Evolutionary conservation across 768 basidiomycete genomes (phyloP).

Genomic region (Boletus tomentosulus): DNA sequence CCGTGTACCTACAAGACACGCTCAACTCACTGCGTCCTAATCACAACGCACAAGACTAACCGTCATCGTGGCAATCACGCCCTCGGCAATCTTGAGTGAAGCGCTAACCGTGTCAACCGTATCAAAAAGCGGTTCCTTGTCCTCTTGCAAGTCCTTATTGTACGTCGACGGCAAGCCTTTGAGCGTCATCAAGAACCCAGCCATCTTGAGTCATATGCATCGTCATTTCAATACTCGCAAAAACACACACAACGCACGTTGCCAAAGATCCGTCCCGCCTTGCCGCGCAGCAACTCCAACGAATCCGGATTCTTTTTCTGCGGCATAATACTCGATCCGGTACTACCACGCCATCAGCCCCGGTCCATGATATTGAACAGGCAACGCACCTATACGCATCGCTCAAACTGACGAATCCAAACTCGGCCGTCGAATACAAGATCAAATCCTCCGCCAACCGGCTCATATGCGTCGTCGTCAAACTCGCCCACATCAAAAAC

Average conservation of each 20-base stretch:
- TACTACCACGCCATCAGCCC: constrained; percentile 44
- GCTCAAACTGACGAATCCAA: constrained; percentile 92
- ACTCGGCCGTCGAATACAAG: constrained; percentile 95
- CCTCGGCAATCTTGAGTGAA: constrained; percentile 89
- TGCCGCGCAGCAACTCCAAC: constrained; percentile 90
- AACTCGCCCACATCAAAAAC: constrained; percentile 93
- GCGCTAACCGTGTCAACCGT: constrained; percentile 85
- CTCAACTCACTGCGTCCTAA: neutral
- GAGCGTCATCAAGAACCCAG: constrained; percentile 95
- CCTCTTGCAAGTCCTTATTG: constrained; percentile 99
- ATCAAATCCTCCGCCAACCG: constrained; percentile 95
- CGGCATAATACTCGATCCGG: constrained; percentile 99
- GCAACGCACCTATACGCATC: constrained; percentile 87
- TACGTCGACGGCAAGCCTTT: constrained; percentile 98
- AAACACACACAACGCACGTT: constrained; percentile 49
- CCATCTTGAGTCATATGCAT: constrained; percentile 56
- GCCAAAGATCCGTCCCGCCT: constrained; percentile 92
- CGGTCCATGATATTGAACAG: neutral
- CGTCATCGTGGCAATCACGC: constrained; percentile 87
- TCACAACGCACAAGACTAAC: constrained; percentile 38
- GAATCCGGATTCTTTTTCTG: constrained; percentile 99
- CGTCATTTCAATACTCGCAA: neutral
- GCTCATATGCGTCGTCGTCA: constrained; percentile 91
- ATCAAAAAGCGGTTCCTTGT: constrained; percentile 97
- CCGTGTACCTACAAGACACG: constrained; percentile 62